phyloP scores from a whole-genome alignment of 2,329 filamentous ascomycete genomes.

The Nigrospora oryzae region DNA sequence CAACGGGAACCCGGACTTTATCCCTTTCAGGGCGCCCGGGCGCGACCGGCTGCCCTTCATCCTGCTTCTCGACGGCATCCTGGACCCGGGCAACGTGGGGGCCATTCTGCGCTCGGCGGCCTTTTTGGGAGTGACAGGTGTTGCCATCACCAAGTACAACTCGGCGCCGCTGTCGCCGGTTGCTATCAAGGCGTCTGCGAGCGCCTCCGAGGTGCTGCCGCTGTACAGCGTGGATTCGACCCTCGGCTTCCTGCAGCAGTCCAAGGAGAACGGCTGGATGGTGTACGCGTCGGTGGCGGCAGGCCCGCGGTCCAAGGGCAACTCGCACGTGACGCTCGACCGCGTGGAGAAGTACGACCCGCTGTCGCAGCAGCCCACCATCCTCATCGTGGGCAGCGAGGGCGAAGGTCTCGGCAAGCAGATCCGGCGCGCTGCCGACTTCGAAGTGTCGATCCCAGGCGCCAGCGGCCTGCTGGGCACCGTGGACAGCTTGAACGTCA shows the following conservation, averaged over 20 bases:
- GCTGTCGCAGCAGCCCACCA: slow-evolving; percentile 53
- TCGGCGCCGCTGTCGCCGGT: slow-evolving; percentile 69
- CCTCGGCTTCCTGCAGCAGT: slow-evolving; percentile 59
- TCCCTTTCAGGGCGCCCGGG: slow-evolving; percentile 23
- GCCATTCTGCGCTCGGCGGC: slow-evolving; percentile 81
- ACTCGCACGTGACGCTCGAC: slow-evolving; percentile 39
- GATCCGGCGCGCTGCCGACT: slow-evolving; percentile 58
- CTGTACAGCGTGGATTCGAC: slow-evolving; percentile 64
- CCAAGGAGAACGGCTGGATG: slow-evolving; percentile 66
- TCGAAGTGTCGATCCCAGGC: slow-evolving; percentile 56
- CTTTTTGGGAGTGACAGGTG: slow-evolving; percentile 82
- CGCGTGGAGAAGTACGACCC: slow-evolving; percentile 42
- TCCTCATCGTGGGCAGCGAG: slow-evolving; percentile 79
- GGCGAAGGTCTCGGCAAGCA: slow-evolving; percentile 61
- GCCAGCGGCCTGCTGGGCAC: slow-evolving; percentile 38
- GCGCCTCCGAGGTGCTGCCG: slow-evolving; percentile 73
- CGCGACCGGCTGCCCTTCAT: slow-evolving; percentile 57
- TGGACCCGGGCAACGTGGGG: slow-evolving; percentile 86
- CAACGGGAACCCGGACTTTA: slow-evolving; percentile 58
- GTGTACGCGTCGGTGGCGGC: slow-evolving; percentile 67
- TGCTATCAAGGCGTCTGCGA: slow-evolving; percentile 79
- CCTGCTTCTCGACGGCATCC: slow-evolving; percentile 64
- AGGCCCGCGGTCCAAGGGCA: slow-evolving; percentile 22
- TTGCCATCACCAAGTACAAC: slow-evolving; percentile 66
- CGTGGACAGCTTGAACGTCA: slow-evolving; percentile 91